These are phyloP conservation scores for Yamadazyma tumulicola DNA, from an alignment of 805 yeast species.

Conservation along the genomic window DNA sequence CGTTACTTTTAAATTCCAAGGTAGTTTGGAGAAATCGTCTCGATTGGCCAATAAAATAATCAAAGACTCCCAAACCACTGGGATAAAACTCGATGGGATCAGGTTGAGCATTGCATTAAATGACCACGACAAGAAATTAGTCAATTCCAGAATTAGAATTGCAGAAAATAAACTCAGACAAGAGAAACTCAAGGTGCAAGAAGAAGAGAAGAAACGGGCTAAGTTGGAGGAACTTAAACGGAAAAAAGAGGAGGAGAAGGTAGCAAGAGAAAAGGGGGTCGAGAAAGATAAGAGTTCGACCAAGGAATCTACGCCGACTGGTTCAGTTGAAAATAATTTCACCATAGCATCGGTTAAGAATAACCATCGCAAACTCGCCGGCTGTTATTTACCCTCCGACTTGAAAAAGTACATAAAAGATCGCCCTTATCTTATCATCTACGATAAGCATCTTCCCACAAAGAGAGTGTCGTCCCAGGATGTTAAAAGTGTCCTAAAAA, in stretches of 20 bases:
- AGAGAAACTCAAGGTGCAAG: constrained; percentile 24
- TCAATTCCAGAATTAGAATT: constrained; percentile 32
- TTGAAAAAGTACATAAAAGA: constrained; percentile 48
- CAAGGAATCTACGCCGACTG: constrained; percentile 7
- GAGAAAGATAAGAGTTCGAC: not conserved
- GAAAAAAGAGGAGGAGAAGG: constrained; percentile 12
- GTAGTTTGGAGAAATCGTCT: constrained; percentile 45
- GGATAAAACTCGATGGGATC: constrained; percentile 49
- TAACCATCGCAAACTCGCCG: constrained; percentile 27
- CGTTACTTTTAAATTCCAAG: constrained; percentile 59
- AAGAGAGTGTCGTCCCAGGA: constrained; percentile 50
- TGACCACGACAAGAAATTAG: constrained; percentile 37
- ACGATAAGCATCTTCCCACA: constrained; percentile 47
- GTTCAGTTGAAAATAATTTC: constrained; percentile 26
- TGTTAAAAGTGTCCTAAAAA: constrained; percentile 54
- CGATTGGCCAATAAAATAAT: constrained; percentile 32
- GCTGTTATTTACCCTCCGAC: constrained; percentile 46
- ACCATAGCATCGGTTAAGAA: constrained; percentile 32
- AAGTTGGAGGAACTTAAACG: constrained; percentile 19
- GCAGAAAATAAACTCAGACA: constrained; percentile 28
- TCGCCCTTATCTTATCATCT: constrained; percentile 56
- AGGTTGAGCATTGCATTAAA: constrained; percentile 53
- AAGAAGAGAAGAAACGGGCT: constrained; percentile 29
- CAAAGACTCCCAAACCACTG: constrained; percentile 21
- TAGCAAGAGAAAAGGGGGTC: constrained; percentile 6